Conservation (phyloP, 163 green algal species). For the Scenedesmus sp. region DNA sequence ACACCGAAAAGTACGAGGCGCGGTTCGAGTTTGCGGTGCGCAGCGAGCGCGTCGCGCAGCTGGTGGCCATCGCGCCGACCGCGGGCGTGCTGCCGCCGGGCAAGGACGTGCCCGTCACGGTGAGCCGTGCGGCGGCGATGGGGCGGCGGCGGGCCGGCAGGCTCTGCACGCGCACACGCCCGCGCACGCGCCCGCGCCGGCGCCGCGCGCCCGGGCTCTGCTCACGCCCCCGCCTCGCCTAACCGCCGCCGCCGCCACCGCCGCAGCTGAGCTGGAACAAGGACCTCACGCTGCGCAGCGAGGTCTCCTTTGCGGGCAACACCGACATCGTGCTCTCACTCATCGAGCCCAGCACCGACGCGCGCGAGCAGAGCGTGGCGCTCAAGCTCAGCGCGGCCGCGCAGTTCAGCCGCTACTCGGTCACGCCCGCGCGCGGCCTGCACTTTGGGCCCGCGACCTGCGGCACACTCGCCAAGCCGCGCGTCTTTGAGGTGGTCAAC, state of each 20-base stretch:
- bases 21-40: constrained; percentile 63
- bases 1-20: constrained; percentile 81
- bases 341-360: constrained; percentile 73
- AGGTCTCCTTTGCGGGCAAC: constrained; percentile 68
- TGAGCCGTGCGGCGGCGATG: constrained; percentile 6
- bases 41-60: constrained; percentile 47
- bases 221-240: too few species aligned
- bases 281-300: constrained; percentile 51
- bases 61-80: constrained; percentile 70
- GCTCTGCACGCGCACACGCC: neutral
- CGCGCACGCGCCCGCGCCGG: too few species aligned
- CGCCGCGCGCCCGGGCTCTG: too few species aligned
- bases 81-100: constrained; percentile 64
- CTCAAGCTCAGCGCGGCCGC: constrained; percentile 62
- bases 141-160: too few species aligned
- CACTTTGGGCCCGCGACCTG: constrained; percentile 81
- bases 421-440: constrained; percentile 75
- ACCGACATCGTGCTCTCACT: constrained; percentile 74
- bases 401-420: constrained; percentile 76
- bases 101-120: constrained; percentile 56
- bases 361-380: constrained; percentile 50
- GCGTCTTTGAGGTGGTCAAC: constrained; percentile 78
- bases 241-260: too few species aligned
- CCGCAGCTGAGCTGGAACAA: constrained; percentile 74
- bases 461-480: constrained; percentile 72